Conservation (phyloP, 2,329 filamentous ascomycete genomes). For the Claviceps citrina region DNA sequence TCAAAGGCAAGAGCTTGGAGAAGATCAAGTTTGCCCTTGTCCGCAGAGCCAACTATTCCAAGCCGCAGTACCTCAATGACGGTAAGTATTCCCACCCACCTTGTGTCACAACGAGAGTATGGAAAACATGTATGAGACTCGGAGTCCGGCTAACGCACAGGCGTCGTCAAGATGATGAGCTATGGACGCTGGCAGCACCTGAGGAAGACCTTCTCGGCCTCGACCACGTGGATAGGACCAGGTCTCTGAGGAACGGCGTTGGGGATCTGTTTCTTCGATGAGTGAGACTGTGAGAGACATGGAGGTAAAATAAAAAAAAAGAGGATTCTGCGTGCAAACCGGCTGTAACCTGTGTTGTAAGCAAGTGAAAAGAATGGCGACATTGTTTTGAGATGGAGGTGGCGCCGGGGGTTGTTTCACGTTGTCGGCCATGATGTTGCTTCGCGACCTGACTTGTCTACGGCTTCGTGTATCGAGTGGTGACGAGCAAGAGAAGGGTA, state of each 20-base stretch:
- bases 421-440: conserved; percentile 1
- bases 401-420: conserved; percentile 4
- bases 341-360: background rate
- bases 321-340: background rate
- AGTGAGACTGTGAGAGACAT: conserved; percentile 6
- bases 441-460: background rate
- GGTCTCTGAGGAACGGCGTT: conserved; percentile 41
- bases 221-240: conserved; percentile 49
- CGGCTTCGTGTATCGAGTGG: background rate
- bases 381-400: background rate
- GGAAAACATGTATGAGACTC: background rate
- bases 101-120: background rate
- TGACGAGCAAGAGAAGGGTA: conserved; percentile 6
- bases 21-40: conserved; percentile 94
- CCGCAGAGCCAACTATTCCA: conserved; percentile 54
- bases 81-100: conserved; percentile 41
- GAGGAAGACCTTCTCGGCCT: conserved; percentile 50
- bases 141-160: background rate
- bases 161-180: conserved; percentile 37
- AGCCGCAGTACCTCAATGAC: conserved; percentile 71
- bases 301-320: background rate
- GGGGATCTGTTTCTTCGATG: conserved; percentile 46
- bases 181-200: conserved; percentile 35
- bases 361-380: no score
- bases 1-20: conserved; percentile 96